Evolutionary conservation across 768 basidiomycete species (phyloP).

Genomic region (Tricholoma sp.): DNA sequence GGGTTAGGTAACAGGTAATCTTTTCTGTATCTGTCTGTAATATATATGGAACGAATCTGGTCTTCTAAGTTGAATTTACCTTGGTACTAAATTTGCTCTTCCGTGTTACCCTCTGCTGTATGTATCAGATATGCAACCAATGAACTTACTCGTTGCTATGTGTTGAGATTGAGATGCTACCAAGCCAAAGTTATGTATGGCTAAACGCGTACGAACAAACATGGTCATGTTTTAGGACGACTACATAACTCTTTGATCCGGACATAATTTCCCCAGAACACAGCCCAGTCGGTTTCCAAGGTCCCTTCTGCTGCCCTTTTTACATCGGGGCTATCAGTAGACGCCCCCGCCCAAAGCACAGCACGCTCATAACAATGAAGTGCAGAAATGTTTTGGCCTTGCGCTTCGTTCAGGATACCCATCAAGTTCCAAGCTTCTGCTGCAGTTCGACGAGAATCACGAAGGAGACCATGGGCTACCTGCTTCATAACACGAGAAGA

Average conservation of each 20-base stretch:
- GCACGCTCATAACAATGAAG: slow-evolving; percentile 67
- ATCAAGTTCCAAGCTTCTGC: slow-evolving; percentile 74
- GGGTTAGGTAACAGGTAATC: slow-evolving; percentile 17
- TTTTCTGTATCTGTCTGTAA: not conserved
- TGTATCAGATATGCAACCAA: not conserved
- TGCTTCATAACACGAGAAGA: slow-evolving; percentile 47
- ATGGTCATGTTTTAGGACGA: not conserved
- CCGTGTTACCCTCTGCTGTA: not conserved
- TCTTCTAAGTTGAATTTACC: too few species aligned
- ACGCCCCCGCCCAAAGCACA: slow-evolving; percentile 58
- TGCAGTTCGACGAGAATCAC: slow-evolving; percentile 65
- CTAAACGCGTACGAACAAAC: not conserved
- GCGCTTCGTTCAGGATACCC: slow-evolving; percentile 56
- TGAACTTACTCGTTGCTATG: not conserved
- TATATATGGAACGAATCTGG: not conserved
- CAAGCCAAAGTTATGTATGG: not conserved
- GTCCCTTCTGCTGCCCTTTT: slow-evolving; percentile 46
- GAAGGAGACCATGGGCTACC: slow-evolving; percentile 53
- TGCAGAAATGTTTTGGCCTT: slow-evolving; percentile 37
- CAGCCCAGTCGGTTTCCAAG: slow-evolving; percentile 56
- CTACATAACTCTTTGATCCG: slow-evolving; percentile 33
- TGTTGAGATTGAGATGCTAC: not conserved
- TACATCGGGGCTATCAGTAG: slow-evolving; percentile 27
- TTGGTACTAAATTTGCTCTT: too few species aligned
- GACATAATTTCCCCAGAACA: slow-evolving; percentile 55